Percentiles rank a stretch among this genome's conserved stretches.
Conservation (phyloP, 2,329 filamentous ascomycete species). For the Peltaster fructicola region DNA sequence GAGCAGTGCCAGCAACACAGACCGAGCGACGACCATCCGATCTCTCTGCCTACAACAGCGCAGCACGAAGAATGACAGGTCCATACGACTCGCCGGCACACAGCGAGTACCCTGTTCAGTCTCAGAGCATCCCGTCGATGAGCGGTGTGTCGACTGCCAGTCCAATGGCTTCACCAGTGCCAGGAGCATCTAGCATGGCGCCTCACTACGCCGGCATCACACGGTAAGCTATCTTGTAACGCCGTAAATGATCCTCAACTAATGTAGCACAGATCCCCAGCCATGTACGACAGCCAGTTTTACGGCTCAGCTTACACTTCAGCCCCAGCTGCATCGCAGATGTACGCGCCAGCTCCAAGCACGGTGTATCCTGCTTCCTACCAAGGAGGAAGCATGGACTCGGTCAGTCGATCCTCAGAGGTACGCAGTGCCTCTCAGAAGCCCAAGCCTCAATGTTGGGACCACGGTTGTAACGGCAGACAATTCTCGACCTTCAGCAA, state of each 20-base stretch:
- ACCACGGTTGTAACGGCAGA: slow-evolving; percentile 88
- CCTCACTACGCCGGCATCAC: slow-evolving; percentile 11
- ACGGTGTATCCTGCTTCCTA: not conserved
- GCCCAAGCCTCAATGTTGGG: slow-evolving; percentile 93
- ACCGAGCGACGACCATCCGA: slow-evolving; percentile 11
- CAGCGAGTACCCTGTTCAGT: slow-evolving; percentile 12
- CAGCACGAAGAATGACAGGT: slow-evolving; percentile 10
- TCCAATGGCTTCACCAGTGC: slow-evolving; percentile 14
- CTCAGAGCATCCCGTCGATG: slow-evolving; percentile 16
- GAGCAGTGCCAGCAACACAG: slow-evolving; percentile 8
- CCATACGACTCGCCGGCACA: slow-evolving; percentile 12
- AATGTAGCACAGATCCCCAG: slow-evolving; percentile 12
- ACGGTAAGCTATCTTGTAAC: slow-evolving; percentile 10
- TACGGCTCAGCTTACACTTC: slow-evolving; percentile 14
- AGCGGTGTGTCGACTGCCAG: slow-evolving; percentile 19
- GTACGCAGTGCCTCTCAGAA: no score
- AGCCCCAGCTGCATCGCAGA: slow-evolving; percentile 10
- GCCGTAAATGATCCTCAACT: not conserved
- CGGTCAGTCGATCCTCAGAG: no score
- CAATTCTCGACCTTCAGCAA: slow-evolving; percentile 97
- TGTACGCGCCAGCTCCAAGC: slow-evolving; percentile 8
- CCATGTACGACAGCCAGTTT: slow-evolving; percentile 13
- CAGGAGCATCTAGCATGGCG: slow-evolving; percentile 7
- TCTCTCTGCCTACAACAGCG: slow-evolving; percentile 7
- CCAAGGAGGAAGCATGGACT: not conserved